phyloP scores from a whole-genome alignment of 1,284 basidiomycete species.

The Puccinia hordei region DNA sequence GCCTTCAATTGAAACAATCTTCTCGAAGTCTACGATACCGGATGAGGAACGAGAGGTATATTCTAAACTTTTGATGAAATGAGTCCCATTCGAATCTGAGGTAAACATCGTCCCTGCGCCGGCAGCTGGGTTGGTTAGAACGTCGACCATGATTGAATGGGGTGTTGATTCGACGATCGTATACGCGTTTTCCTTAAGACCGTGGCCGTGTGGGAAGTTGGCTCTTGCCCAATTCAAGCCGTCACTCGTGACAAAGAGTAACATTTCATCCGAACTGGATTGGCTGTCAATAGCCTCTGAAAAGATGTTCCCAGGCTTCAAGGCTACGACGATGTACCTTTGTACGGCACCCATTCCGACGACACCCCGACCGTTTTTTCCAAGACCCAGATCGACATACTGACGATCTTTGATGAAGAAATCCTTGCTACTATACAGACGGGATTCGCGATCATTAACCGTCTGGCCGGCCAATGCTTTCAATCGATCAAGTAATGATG shows the following conservation, averaged over 20 bases:
- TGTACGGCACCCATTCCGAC: slow-evolving; percentile 84
- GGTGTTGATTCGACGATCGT: slow-evolving; percentile 91
- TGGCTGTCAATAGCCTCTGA: slow-evolving; percentile 11
- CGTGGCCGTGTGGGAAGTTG: slow-evolving; percentile 80
- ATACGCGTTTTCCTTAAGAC: slow-evolving; percentile 83
- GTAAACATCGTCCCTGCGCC: slow-evolving; percentile 88
- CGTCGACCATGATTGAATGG: slow-evolving; percentile 90
- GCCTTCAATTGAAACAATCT: slow-evolving; percentile 86
- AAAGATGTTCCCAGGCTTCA: slow-evolving; percentile 62
- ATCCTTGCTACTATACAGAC: slow-evolving; percentile 77
- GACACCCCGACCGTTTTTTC: slow-evolving; percentile 78
- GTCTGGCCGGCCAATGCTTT: slow-evolving; percentile 43
- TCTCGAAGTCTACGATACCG: slow-evolving; percentile 93
- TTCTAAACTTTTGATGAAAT: slow-evolving; percentile 85
- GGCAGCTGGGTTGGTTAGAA: slow-evolving; percentile 73
- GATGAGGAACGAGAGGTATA: slow-evolving; percentile 84
- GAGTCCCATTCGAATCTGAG: slow-evolving; percentile 89
- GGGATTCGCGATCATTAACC: slow-evolving; percentile 64
- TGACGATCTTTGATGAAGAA: slow-evolving; percentile 71
- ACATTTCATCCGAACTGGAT: slow-evolving; percentile 69
- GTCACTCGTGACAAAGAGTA: slow-evolving; percentile 80
- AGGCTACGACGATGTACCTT: slow-evolving; percentile 83
- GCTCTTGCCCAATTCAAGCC: slow-evolving; percentile 78
- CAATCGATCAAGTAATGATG: slow-evolving; percentile 29
- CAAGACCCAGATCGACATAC: slow-evolving; percentile 77